These are phyloP conservation scores for Pyrenophora teres DNA, from an alignment of 2,329 filamentous ascomycete species.

Conservation along the genomic window DNA sequence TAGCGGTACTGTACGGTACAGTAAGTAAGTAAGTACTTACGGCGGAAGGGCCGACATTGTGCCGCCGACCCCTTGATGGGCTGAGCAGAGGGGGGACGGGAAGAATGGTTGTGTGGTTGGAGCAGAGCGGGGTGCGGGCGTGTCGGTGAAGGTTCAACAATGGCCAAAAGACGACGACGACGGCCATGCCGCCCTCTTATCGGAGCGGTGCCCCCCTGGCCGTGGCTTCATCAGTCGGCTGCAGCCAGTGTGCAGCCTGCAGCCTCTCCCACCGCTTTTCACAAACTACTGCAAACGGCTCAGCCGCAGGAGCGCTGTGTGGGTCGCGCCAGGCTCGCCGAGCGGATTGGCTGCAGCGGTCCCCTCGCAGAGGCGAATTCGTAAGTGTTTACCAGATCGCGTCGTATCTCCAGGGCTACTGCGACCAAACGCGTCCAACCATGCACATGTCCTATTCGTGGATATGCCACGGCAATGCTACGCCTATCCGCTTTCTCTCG, in stretches of 20 bases:
- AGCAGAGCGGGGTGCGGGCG: conserved; percentile 31
- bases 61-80: conserved; percentile 13
- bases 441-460: conserved; percentile 14
- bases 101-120: conserved; percentile 1
- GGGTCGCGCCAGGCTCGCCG: conserved; percentile 16
- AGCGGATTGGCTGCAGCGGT: conserved; percentile 20
- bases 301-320: conserved; percentile 33
- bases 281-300: conserved; percentile 36
- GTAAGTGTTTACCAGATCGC: conserved; percentile 26
- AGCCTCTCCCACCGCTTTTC: conserved; percentile 28
- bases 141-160: conserved; percentile 32
- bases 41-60: conserved; percentile 14
- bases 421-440: conserved; percentile 24
- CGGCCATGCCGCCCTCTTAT: conserved; percentile 28
- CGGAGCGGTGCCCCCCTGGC: conserved; percentile 23
- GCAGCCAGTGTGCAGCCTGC: conserved; percentile 8
- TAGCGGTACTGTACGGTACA: no score
- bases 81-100: conserved; percentile 11
- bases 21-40: not conserved
- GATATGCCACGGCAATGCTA: conserved; percentile 10
- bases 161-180: conserved; percentile 9
- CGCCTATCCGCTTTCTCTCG: conserved; percentile 6
- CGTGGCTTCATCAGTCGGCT: conserved; percentile 15
- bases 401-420: conserved; percentile 22
- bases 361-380: conserved; percentile 9